phyloP scores from a whole-genome alignment of 768 basidiomycete genomes.

The Lentinula boryana region DNA sequence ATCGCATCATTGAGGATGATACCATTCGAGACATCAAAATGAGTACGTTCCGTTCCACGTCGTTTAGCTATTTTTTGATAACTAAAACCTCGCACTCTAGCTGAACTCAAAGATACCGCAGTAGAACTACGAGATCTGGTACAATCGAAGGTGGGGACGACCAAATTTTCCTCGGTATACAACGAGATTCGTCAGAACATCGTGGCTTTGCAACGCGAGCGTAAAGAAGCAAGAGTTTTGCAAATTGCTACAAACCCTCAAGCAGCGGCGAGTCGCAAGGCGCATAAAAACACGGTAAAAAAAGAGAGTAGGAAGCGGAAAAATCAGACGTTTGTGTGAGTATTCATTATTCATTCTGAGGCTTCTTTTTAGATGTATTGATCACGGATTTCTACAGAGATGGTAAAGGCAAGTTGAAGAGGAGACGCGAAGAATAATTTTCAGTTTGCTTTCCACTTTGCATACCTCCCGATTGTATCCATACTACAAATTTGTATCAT shows the following conservation, averaged over 20 bases:
- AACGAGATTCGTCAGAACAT: conserved; percentile 73
- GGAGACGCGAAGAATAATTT: conserved; percentile 29
- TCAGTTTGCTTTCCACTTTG: not conserved
- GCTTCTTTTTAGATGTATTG: not conserved
- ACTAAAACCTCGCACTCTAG: conserved; percentile 29
- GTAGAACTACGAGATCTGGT: conserved; percentile 84
- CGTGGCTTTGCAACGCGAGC: conserved; percentile 59
- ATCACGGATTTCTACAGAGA: conserved; percentile 28
- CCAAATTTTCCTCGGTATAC: conserved; percentile 74
- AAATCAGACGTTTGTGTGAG: conserved; percentile 53
- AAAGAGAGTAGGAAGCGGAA: conserved; percentile 86
- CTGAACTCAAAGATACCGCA: conserved; percentile 76
- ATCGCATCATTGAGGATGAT: conserved; percentile 85
- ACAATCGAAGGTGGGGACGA: conserved; percentile 83
- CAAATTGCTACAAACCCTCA: conserved; percentile 70
- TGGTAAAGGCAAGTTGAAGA: conserved; percentile 41
- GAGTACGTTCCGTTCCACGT: conserved; percentile 35
- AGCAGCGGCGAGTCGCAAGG: conserved; percentile 68
- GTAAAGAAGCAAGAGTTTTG: conserved; percentile 55
- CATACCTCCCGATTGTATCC: not conserved
- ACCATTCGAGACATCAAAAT: conserved; percentile 72
- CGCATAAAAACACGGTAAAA: conserved; percentile 66
- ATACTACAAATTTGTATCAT: not conserved
- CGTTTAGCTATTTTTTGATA: not conserved
- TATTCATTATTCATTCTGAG: conserved; percentile 10